Base-by-base conservation (phyloP, 2,329 filamentous ascomycete genomes). In the Lojkania enalia region DNA sequence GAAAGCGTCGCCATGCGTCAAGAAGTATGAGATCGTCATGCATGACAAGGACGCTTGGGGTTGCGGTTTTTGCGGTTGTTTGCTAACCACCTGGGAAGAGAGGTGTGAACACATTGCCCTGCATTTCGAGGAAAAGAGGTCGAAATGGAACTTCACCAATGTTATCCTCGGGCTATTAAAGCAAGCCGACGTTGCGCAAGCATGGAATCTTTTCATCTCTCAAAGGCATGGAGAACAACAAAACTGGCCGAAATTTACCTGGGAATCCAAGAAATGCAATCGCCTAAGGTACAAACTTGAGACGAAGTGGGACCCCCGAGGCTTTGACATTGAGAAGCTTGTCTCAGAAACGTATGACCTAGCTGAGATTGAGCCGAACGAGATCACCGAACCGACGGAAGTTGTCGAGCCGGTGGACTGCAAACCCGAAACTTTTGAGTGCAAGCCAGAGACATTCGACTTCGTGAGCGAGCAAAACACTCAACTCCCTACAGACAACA, bases 111-210 rank as follows among this genome's bases (percentile, higher is more conserved):
- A 87, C 53, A 82, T 87, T 23, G 83, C 83, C 15, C 73, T 77
- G n/a, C 84, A 87, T 55, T 86, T 85, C 57, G 84, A 86, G 61
- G 77, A 82, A 66, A 82, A 80, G 50, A 83, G 83, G 58, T 72
- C 74, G 15, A 83, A 86, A 55, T 87, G 83, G 84, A 81, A 84
- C 71, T 84, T 86, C 60, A 85, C 82, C 2, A 82, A 84, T 35
- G 83, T 86, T 46, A 79, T 87, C 37, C 84, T 85, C 53, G 83
- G 82, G 4, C 71, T 86, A 9, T 71, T 87, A n/a, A 84, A 85
- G 57, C 83, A 87, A 60, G 78, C 82, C 1, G 75, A 79, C 23
- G 78, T 86, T 32, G 77, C 79, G 51, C 76, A 79, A 39, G 79
- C 80, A 3, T 86, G 84, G 83, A 81, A 83, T 49, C 72, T 75